These are phyloP conservation scores for Mycena venus DNA, from an alignment of 768 basidiomycete species.

Conservation along the genomic window DNA sequence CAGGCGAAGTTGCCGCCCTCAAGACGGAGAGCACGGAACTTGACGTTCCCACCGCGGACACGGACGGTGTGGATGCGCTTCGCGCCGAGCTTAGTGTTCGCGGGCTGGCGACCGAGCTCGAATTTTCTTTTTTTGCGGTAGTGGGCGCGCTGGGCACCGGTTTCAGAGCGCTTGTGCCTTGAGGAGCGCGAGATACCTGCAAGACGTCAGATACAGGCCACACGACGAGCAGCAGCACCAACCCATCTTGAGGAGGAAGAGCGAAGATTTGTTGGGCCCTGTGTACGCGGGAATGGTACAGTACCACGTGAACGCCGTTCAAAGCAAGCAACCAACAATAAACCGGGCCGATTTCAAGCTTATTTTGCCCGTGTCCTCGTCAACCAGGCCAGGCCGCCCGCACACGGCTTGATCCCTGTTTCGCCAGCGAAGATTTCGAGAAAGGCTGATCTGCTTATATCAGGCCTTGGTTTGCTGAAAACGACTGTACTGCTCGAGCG, in stretches of 20 bases:
- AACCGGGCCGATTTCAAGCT: no score
- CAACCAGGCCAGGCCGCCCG: no score
- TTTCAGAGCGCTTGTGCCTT: constrained; percentile 96
- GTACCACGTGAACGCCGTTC: no score
- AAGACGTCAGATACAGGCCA: constrained; percentile 9
- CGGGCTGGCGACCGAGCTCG: constrained; percentile 98
- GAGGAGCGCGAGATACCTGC: constrained; percentile 97
- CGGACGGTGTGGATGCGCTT: constrained; percentile 98
- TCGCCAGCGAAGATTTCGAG: no score
- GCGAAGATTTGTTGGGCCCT: neutral
- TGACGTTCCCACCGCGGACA: constrained; percentile 94
- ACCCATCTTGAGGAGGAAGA: constrained; percentile 73
- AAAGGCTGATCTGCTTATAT: no score
- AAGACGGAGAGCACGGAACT: constrained; percentile 96
- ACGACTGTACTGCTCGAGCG: no score
- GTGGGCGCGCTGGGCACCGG: constrained; percentile 92
- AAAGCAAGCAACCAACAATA: no score
- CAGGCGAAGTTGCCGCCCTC: constrained; percentile 99
- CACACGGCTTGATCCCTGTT: no score
- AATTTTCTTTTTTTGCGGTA: constrained; percentile 99
- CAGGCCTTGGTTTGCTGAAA: no score
- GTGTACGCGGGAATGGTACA: no score
- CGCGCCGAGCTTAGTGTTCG: constrained; percentile 95
- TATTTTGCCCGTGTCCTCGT: no score
- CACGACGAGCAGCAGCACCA: constrained; percentile 54